Percentiles rank a stretch among this genome's conserved stretches.
Conservation (phyloP, 371 early-diverging fungal species). For the Fennellomyces sp. region DNA sequence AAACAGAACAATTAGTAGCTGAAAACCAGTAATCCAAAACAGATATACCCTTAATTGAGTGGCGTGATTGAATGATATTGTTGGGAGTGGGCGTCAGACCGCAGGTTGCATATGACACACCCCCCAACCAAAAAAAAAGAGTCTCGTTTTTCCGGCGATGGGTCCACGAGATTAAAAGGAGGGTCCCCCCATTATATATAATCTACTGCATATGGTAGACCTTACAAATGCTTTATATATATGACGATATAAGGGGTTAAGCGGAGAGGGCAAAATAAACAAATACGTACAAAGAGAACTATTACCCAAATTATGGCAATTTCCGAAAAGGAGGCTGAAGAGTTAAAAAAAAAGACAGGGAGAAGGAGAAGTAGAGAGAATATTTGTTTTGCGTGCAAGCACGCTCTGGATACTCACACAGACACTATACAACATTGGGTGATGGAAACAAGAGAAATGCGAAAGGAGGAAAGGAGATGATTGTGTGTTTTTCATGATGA, state of each 20-base stretch:
- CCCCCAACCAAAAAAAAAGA: too few species aligned
- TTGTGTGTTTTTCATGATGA: conserved; percentile 1
- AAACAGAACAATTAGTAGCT: conserved; percentile 38
- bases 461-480: not conserved
- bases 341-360: not conserved
- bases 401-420: not conserved
- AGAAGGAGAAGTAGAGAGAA: not conserved
- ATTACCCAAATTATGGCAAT: conserved; percentile 5
- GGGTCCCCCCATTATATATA: too few species aligned
- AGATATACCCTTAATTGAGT: too few species aligned
- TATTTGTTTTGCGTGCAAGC: too few species aligned
- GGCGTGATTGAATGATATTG: too few species aligned
- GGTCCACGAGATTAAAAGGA: too few species aligned
- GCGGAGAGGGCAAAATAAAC: not conserved
- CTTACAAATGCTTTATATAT: conserved; percentile 6
- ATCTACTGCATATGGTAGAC: too few species aligned
- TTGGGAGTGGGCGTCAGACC: too few species aligned
- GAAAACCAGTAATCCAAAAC: too few species aligned
- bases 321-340: not conserved
- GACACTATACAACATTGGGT: not conserved
- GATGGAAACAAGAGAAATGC: conserved; percentile 1
- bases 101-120: too few species aligned
- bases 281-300: conserved; percentile 7
- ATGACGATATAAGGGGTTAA: not conserved
- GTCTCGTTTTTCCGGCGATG: too few species aligned